A percentile compares a stretch with the other conserved stretches of the same genome.
These are phyloP conservation scores for Isochrysis galbana DNA, from an alignment of 78 protist genomes.

Conservation along the genomic window DNA sequence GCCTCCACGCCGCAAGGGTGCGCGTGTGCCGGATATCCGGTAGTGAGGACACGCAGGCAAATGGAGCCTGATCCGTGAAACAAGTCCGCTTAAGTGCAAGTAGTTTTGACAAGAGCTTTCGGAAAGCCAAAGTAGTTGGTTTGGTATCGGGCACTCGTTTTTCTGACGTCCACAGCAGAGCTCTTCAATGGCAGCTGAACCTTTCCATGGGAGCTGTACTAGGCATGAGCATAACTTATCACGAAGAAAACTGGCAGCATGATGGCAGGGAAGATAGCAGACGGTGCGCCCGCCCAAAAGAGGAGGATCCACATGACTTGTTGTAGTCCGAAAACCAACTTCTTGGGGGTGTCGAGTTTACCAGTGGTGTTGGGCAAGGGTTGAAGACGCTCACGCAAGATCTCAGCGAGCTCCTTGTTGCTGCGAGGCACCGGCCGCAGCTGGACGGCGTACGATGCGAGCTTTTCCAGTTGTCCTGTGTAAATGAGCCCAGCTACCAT, in stretches of 20 bases:
- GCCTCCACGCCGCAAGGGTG: no score
- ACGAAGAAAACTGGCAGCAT: not conserved
- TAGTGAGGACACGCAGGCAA: no score
- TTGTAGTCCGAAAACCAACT: not conserved
- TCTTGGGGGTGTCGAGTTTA: not conserved
- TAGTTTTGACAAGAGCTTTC: no score
- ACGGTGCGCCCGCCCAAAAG: not conserved
- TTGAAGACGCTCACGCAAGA: not conserved
- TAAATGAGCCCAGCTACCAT: not conserved
- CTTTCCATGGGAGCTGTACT: no score
- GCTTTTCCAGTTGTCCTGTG: not conserved
- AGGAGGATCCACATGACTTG: not conserved
- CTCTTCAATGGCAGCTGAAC: no score
- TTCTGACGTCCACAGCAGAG: no score
- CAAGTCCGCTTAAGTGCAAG: no score
- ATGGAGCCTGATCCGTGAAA: no score
- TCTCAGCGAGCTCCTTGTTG: not conserved
- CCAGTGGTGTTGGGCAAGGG: not conserved
- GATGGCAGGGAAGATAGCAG: not conserved
- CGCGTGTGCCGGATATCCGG: no score
- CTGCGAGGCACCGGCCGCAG: not conserved
- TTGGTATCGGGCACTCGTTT: no score
- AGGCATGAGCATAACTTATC: no score
- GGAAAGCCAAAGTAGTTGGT: no score
- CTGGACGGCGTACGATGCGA: not conserved